phyloP scores from a whole-genome alignment of 768 basidiomycete genomes.

The Mycena sanguinolenta region DNA sequence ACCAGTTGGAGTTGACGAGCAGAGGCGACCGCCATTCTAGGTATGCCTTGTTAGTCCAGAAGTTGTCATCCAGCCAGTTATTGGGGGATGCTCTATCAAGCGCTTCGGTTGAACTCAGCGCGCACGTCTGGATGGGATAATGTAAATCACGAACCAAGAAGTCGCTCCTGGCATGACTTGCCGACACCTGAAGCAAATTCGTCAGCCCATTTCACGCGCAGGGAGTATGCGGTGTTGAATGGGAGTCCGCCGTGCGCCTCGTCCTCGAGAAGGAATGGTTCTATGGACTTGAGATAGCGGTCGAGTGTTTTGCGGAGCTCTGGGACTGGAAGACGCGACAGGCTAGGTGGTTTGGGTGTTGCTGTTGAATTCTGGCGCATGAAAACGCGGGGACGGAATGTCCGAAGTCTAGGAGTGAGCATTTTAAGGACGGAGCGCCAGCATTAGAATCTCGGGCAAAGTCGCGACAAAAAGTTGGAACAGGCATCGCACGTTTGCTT shows the following conservation, averaged over 20 bases:
- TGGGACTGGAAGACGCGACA: slow-evolving; percentile 88
- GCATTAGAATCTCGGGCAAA: slow-evolving; percentile 20
- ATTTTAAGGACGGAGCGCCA: slow-evolving; percentile 29
- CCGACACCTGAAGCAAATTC: slow-evolving; percentile 84
- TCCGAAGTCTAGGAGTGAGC: slow-evolving; percentile 17
- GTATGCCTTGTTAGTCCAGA: slow-evolving; percentile 92
- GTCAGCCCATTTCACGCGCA: slow-evolving; percentile 70
- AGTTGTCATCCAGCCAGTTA: slow-evolving; percentile 96
- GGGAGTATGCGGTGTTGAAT: slow-evolving; percentile 64
- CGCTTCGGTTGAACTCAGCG: slow-evolving; percentile 57
- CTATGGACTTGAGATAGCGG: slow-evolving; percentile 81
- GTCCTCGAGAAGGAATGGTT: slow-evolving; percentile 85
- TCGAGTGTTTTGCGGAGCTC: slow-evolving; percentile 80
- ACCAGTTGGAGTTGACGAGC: slow-evolving; percentile 95
- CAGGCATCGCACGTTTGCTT: slow-evolving; percentile 13
- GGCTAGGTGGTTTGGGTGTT: slow-evolving; percentile 40
- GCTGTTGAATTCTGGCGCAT: slow-evolving; percentile 40
- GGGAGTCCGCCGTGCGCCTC: slow-evolving; percentile 68
- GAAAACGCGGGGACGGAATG: slow-evolving; percentile 16
- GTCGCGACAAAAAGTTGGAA: slow-evolving; percentile 10
- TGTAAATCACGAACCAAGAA: slow-evolving; percentile 66
- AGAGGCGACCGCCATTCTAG: slow-evolving; percentile 89
- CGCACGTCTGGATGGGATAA: slow-evolving; percentile 25
- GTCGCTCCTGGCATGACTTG: slow-evolving; percentile 74
- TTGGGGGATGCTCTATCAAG: slow-evolving; percentile 86